Base-by-base conservation (phyloP, 129 eudicot genomes). In the Centella asiatica region DNA sequence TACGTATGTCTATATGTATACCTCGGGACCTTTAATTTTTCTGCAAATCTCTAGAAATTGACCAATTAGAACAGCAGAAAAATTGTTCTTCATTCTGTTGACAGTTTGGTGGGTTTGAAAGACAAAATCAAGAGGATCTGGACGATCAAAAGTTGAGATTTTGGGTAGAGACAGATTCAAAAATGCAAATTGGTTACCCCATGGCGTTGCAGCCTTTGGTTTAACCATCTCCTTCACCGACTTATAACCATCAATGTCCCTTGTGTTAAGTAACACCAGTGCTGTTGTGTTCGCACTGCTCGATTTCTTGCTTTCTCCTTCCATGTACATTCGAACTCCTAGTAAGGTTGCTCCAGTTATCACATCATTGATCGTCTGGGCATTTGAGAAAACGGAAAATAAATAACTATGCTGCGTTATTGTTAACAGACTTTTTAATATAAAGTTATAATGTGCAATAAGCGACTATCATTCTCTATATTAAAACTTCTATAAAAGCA, bases 181-280 rank as follows among this genome's bases (percentile, higher is more conserved):
- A 49, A 86, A 90, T 10, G 94, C 85, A 33, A 90, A 83, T 24
- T 79, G 85, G 67, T 90, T 90, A 13, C 97, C 97, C 97, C 97
- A 90, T 15, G 79, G 80, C 27, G 64, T 59, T 32, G 65, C 75
- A 18, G 82, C 71, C 18, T 80, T 62, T 17, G 83, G 72, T 62
- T 83, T 69, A 19, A 86, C 54, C 97, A 90, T 90, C 37, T 90
- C 95, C 2, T 70, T 57, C 0, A 90, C 78, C 0, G 95, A 78
- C 62, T 86, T 90, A 77, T 90, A 86, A 55, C 94, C 94, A 26
- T 69, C 72, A 32, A 79, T 67, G 32, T 70, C 65, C 64, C 97
- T 65, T 0, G 97, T 90, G 77, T 86, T 90, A 53, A 90, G 89
- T 40, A 86, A 71, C 31, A 79, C 90, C 36, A 90, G 37, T 31